Evolutionary conservation across 176 grass and related monocot genomes (phyloP), one percentile per base, ranked within the genome.

Genomic region (Oryza meridionalis): DNA sequence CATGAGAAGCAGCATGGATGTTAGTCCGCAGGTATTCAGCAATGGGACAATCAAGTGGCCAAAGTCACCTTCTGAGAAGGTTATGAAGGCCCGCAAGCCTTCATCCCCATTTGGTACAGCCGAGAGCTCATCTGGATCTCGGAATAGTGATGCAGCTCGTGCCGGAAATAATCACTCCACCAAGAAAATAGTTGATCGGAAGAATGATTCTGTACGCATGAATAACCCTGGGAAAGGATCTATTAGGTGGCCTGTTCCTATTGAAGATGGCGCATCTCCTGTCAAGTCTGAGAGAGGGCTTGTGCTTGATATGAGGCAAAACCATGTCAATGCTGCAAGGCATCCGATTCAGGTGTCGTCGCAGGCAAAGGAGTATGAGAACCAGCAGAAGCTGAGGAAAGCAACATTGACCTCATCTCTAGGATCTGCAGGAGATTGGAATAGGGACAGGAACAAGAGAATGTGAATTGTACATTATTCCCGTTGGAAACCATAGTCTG

Each of bases 351-450:
- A 70, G 9, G 89, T 85, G 77, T 88, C 90, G 0, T 88, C 91
- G 5, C 85, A 88, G 67, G 65, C 85, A 72, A 94, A 91, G 79
- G 91, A 90, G 70, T 94, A 87, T 2, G 93, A 99, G 27, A 96
- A 90, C 47, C 93, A 96, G 77, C 93, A 92, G 88, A 99, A 95
- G 79, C 83, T 96, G 33, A 86, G 89, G 87, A 99, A 99, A 89
- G 91, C 93, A 72, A 92, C 91, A 38, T n/a, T 96, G 62, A 69
- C 93, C 9, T 91, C 93, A 40, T 87, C 91, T 40, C 83, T 93
- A 77, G 91, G 87, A 88, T 82, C 80, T 13, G 58, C 77, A 69
- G 89, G 90, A 72, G 95, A 97, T 58, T 97, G 95, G 95, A 91
- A 85, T 76, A 92, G 88, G 84, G 92, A 89, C 81, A 94, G 86